Evolutionary conservation across 2,329 filamentous ascomycete genomes (phyloP).

Genomic region (Penicillium concentricum): DNA sequence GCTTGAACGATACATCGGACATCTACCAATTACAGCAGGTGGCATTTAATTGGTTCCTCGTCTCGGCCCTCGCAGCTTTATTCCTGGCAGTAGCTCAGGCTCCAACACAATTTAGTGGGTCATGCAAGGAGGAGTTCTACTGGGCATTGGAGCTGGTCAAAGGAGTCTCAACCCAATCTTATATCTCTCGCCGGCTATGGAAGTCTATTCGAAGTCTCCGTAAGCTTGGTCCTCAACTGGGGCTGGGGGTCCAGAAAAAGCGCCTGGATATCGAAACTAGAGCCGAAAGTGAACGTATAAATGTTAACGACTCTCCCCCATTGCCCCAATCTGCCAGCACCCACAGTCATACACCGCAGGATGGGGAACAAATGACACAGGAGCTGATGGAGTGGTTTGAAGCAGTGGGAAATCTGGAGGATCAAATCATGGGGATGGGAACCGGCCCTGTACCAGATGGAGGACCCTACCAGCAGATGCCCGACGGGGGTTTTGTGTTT

Average conservation of each 20-base stretch:
- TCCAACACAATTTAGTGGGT: constrained; percentile 56
- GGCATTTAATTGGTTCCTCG: constrained; percentile 65
- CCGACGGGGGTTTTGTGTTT: constrained; percentile 39
- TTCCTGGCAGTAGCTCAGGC: constrained; percentile 64
- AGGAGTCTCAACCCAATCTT: constrained; percentile 59
- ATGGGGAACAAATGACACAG: constrained; percentile 57
- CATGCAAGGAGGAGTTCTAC: constrained; percentile 63
- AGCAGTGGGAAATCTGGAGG: constrained; percentile 56
- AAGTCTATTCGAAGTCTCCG: constrained; percentile 61
- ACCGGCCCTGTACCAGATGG: constrained; percentile 22
- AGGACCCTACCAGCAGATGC: constrained; percentile 27
- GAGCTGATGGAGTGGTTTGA: constrained; percentile 64
- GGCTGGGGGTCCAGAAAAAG: constrained; percentile 42
- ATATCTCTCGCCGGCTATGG: constrained; percentile 62
- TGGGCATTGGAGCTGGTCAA: constrained; percentile 64
- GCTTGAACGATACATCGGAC: constrained; percentile 59
- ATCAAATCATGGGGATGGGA: constrained; percentile 39
- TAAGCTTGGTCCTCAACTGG: constrained; percentile 59
- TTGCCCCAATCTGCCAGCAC: constrained; percentile 58
- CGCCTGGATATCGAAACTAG: constrained; percentile 7
- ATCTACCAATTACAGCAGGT: constrained; percentile 63
- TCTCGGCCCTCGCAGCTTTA: constrained; percentile 61
- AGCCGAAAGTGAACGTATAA: background rate
- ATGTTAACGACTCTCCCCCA: constrained; percentile 47
- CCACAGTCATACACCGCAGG: constrained; percentile 40